These are phyloP conservation scores for Arthrinium puccinioides DNA, from an alignment of 2,329 filamentous ascomycete genomes.

Conservation along the genomic window DNA sequence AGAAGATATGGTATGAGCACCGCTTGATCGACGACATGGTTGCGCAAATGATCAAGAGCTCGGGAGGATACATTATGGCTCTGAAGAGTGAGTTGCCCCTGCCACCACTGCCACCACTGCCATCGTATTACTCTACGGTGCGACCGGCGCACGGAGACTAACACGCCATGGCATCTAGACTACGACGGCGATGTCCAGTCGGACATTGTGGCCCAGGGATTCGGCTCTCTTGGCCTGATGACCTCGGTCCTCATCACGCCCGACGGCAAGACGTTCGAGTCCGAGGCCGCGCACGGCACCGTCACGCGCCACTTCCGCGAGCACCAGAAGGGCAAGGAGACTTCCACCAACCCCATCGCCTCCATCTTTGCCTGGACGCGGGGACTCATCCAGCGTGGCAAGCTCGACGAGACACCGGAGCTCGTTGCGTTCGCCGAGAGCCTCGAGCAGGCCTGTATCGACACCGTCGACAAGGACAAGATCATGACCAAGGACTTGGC, in stretches of 20 bases:
- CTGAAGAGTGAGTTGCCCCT: conserved; percentile 80
- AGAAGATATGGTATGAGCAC: conserved; percentile 98
- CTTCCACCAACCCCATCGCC: conserved; percentile 96
- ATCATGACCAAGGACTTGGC: conserved; percentile 99
- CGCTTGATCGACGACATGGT: conserved; percentile 99
- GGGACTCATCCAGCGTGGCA: conserved; percentile 85
- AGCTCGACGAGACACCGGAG: conserved; percentile 88
- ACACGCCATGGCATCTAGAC: too few species aligned
- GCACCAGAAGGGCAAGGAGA: conserved; percentile 96
- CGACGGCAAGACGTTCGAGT: conserved; percentile 94
- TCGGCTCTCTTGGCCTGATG: conserved; percentile 97
- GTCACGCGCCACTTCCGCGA: conserved; percentile 98
- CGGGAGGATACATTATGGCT: conserved; percentile 93
- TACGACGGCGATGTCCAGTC: conserved; percentile 99
- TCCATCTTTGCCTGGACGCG: conserved; percentile 99
- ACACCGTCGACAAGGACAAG: conserved; percentile 87
- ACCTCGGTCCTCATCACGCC: conserved; percentile 96
- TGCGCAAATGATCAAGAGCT: conserved; percentile 99
- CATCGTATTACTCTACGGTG: too few species aligned
- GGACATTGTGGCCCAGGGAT: conserved; percentile 96
- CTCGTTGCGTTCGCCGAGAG: conserved; percentile 85
- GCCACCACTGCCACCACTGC: too few species aligned
- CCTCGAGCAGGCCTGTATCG: conserved; percentile 87
- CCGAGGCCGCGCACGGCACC: conserved; percentile 95
- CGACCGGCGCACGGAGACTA: too few species aligned